Conservation (phyloP, 768 basidiomycete species). For the Leccinellum luteum region DNA sequence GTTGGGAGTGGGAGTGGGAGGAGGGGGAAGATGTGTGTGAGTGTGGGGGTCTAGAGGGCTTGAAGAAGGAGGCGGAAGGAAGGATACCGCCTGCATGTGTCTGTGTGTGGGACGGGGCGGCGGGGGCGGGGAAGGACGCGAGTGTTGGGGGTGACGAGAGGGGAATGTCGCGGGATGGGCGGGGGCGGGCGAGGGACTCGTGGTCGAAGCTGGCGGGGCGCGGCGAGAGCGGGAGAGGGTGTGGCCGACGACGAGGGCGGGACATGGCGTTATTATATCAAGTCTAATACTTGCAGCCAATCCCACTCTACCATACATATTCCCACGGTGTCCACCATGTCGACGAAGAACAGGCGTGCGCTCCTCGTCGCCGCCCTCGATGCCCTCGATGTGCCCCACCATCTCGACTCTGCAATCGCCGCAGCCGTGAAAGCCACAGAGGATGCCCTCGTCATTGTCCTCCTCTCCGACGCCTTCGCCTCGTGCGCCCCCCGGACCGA, state of each 20-base stretch:
- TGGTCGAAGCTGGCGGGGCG: constrained; percentile 18
- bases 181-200: constrained; percentile 7
- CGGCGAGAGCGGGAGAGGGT: neutral
- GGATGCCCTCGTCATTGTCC: constrained; percentile 56
- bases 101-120: constrained; percentile 54
- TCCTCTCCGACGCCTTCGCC: constrained; percentile 63
- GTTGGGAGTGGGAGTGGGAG: constrained; percentile 28
- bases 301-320: neutral
- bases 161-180: constrained; percentile 16
- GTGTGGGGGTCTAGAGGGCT: constrained; percentile 59
- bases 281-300: neutral
- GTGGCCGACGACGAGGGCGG: neutral
- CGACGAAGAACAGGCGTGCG: constrained; percentile 7
- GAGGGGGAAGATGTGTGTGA: constrained; percentile 40
- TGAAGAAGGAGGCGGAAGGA: constrained; percentile 78
- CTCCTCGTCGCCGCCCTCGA: constrained; percentile 58
- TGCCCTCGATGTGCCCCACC: constrained; percentile 49
- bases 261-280: neutral
- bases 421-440: constrained; percentile 44
- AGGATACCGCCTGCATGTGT: constrained; percentile 75
- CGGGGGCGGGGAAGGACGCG: constrained; percentile 9
- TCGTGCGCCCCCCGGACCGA: constrained; percentile 36
- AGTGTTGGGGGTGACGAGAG: constrained; percentile 26
- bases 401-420: constrained; percentile 53
- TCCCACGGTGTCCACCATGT: constrained; percentile 15